These are phyloP conservation scores for Triangularia setosa DNA, from an alignment of 2,329 filamentous ascomycete genomes.

Conservation along the genomic window DNA sequence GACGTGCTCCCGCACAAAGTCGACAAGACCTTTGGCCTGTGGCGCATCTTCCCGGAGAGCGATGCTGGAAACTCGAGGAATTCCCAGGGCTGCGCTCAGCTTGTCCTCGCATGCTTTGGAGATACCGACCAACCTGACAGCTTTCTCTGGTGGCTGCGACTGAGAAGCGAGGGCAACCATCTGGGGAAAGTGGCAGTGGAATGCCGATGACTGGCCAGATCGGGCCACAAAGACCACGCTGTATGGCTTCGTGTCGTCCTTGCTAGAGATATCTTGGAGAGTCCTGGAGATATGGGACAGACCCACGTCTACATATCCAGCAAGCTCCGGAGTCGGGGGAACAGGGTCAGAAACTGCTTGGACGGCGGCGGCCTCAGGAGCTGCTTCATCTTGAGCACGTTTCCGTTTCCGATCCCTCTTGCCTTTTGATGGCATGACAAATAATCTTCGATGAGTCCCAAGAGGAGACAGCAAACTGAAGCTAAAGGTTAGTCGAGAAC, in stretches of 20 bases:
- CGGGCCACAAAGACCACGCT: conserved; percentile 55
- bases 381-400: conserved; percentile 13
- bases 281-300: conserved; percentile 59
- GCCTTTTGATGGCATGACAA: conserved; percentile 55
- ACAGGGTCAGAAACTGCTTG: conserved; percentile 5
- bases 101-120: conserved; percentile 56
- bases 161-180: conserved; percentile 45
- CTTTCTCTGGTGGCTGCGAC: conserved; percentile 33
- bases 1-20: conserved; percentile 53
- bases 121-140: conserved; percentile 58
- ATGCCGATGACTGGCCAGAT: conserved; percentile 53
- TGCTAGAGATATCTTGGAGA: conserved; percentile 42
- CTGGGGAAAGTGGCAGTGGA: conserved; percentile 57
- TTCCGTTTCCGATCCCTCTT: conserved; percentile 36
- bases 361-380: no score
- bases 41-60: conserved; percentile 56
- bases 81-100: conserved; percentile 53
- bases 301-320: conserved; percentile 59
- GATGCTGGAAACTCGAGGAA: conserved; percentile 63
- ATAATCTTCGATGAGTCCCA: conserved; percentile 54
- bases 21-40: conserved; percentile 48
- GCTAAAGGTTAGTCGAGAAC: not conserved
- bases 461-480: conserved; percentile 59
- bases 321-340: conserved; percentile 49
- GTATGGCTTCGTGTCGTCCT: conserved; percentile 34